These are phyloP conservation scores for Syzygium grande DNA, from an alignment of 345 rosid genomes.

Conservation along the genomic window DNA sequence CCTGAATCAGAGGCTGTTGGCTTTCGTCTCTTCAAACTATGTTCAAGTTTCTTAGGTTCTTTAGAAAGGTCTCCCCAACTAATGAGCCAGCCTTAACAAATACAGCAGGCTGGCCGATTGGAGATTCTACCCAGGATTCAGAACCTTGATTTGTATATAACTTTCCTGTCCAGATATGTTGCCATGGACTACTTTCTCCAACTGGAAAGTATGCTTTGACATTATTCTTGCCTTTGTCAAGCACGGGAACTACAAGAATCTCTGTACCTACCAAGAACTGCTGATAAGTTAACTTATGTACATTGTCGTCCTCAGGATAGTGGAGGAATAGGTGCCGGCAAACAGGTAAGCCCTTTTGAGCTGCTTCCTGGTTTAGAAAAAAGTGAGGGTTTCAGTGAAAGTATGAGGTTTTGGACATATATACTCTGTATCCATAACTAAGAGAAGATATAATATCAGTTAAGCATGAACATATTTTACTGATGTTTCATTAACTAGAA, in stretches of 20 bases:
- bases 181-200: constrained; percentile 40
- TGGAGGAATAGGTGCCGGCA: constrained; percentile 74
- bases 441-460: neutral
- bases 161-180: constrained; percentile 58
- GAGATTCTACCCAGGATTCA: constrained; percentile 47
- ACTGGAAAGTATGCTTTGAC: constrained; percentile 55
- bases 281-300: constrained; percentile 45
- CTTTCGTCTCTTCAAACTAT: constrained; percentile 6
- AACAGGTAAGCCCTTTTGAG: constrained; percentile 51
- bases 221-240: constrained; percentile 46
- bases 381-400: neutral
- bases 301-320: constrained; percentile 47
- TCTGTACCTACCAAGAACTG: constrained; percentile 63
- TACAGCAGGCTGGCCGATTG: constrained; percentile 57
- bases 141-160: constrained; percentile 26
- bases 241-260: constrained; percentile 60
- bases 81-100: constrained; percentile 48
- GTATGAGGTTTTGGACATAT: constrained; percentile 7
- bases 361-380: constrained; percentile 38
- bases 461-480: neutral
- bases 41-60: constrained; percentile 30
- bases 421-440: neutral
- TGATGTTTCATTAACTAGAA: neutral
- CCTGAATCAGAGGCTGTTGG: neutral
- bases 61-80: constrained; percentile 42